Conservation (phyloP, 371 early-diverging fungal species). For the Mortierella sp. region DNA sequence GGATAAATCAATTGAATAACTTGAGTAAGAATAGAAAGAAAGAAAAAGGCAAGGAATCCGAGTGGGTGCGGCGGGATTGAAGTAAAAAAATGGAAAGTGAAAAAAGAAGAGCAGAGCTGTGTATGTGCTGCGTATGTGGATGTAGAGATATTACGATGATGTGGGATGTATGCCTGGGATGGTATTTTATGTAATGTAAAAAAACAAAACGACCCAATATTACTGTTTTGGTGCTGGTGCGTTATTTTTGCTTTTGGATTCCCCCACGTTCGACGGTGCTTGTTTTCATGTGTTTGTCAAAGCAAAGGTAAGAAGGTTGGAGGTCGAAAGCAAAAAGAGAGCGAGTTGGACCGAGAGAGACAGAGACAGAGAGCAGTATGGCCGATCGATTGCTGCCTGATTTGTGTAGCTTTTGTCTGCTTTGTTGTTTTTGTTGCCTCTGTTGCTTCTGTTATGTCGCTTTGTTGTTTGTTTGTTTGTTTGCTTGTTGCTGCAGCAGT, state of each 20-base stretch:
- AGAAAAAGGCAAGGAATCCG: background rate
- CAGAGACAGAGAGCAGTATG: background rate
- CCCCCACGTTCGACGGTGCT: background rate
- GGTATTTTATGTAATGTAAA: background rate
- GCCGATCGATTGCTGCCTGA: no score
- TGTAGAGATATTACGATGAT: no score
- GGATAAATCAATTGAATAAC: background rate
- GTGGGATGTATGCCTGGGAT: background rate
- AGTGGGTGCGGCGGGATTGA: slow-evolving; percentile 1
- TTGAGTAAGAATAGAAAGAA: background rate
- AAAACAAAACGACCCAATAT: no score
- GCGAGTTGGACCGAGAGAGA: background rate
- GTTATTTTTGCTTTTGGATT: background rate
- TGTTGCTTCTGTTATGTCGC: background rate
- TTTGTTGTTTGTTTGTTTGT: background rate
- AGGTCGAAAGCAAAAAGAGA: background rate
- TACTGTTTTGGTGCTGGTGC: slow-evolving; percentile 12
- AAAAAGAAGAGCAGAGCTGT: background rate
- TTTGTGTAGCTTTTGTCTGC: background rate
- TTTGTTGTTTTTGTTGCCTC: background rate
- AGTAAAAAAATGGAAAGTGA: background rate
- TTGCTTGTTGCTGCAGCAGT: background rate
- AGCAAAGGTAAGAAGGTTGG: background rate
- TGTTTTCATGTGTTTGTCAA: slow-evolving; percentile 10
- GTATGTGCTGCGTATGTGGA: background rate